These are phyloP conservation scores for Termitomyces sp. DNA, from an alignment of 768 basidiomycete genomes.

Conservation along the genomic window DNA sequence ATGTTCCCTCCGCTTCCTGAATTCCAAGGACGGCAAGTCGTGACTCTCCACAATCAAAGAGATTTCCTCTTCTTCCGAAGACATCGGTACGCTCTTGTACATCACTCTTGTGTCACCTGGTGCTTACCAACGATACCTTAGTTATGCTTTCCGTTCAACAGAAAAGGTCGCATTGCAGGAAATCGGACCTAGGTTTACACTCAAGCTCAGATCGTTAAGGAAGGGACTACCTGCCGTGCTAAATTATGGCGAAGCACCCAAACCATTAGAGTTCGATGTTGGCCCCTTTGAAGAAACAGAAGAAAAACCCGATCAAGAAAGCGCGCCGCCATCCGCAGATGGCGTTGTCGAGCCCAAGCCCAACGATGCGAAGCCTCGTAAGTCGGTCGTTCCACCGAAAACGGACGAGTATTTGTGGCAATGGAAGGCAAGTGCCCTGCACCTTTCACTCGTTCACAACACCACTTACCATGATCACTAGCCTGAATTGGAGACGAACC, in stretches of 20 bases:
- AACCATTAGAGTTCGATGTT: conserved; percentile 52
- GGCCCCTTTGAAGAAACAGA: conserved; percentile 30
- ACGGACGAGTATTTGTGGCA: conserved; percentile 83
- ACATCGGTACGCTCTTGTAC: conserved; percentile 64
- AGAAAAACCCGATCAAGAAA: conserved; percentile 21
- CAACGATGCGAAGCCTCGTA: conserved; percentile 15
- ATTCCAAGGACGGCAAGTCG: conserved; percentile 95
- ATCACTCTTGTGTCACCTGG: not conserved
- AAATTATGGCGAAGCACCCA: conserved; percentile 59
- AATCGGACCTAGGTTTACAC: conserved; percentile 95
- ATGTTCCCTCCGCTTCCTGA: conserved; percentile 93
- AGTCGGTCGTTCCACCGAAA: conserved; percentile 51
- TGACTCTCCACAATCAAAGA: conserved; percentile 94
- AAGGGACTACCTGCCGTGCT: conserved; percentile 85
- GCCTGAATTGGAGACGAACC: conserved; percentile 92
- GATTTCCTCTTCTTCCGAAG: conserved; percentile 98
- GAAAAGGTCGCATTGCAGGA: conserved; percentile 94
- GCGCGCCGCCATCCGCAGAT: conserved; percentile 17
- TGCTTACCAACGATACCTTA: conserved; percentile 23
- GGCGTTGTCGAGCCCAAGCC: conserved; percentile 16
- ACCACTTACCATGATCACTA: conserved; percentile 25
- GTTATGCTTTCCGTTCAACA: conserved; percentile 88
- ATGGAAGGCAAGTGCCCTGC: conserved; percentile 70
- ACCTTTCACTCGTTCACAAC: not conserved
- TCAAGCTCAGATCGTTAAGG: conserved; percentile 87